Base-by-base conservation (phyloP, 2,329 filamentous ascomycete species). In the Orbilia brochopaga region DNA sequence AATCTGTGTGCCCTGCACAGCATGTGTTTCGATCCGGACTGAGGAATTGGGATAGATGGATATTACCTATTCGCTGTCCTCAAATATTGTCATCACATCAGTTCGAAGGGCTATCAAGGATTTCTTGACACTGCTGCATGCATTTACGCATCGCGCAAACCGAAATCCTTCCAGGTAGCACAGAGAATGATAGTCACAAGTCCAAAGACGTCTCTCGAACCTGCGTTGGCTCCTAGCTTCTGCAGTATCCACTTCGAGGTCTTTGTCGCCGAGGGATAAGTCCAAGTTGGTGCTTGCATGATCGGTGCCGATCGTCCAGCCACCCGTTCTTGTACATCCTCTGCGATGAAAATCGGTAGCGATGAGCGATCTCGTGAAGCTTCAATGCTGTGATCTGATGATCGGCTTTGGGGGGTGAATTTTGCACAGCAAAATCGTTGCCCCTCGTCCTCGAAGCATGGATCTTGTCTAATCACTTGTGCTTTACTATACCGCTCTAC, bases 401-500 rank as follows among this genome's bases (percentile, higher is more conserved):
- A 32, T n/a, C 48, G 35, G 23, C 23, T 32, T 21, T 32, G 44
- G 10, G 51, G 11, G 40, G 40, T 3, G 8, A 30, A 42, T 32
- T 27, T 19, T 5, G 32, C 10, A 44, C 13, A 30, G 1, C n/a
- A 74, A 73, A 54, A 59, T 55, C 53, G 24, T 55, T 63, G 50
- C 65, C 59, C 65, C 24, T 70, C 56, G 19, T 23, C 27, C 27
- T 57, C 21, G 17, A 27, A 55, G 42, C 19, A n/a, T 27, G 37
- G 19, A 11, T 53, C 54, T 50, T 24, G 27, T 79, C 81, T 76
- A 64, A 64, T 69, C 74, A 73, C 69, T 61, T 69, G 74, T 63
- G 60, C 65, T 59, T 60, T 54, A 35, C 50, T 15, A 27, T 23
- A 46, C 37, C 30, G 8, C 37, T 2, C 10, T 27, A n/a, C 30